Evolutionary conservation across 176 grass and related monocot genomes (phyloP).

Genomic region (Lolium rigidum): DNA sequence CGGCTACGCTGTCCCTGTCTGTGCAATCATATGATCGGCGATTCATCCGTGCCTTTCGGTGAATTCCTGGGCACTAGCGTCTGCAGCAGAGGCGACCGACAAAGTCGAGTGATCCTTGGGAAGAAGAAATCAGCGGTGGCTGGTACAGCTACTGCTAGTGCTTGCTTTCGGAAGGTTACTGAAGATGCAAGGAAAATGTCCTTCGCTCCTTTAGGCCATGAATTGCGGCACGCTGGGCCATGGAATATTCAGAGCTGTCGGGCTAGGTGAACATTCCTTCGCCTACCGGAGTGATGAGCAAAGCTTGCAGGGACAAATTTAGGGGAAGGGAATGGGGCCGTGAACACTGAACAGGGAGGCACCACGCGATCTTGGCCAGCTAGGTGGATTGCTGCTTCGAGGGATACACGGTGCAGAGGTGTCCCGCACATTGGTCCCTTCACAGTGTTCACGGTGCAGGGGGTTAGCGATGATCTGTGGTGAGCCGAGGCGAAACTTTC

Average conservation of each 20-base stretch:
- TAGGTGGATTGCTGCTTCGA: too few species aligned
- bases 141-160: neutral
- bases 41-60: neutral
- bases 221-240: neutral
- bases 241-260: neutral
- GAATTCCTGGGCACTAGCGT: neutral
- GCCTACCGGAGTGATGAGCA: neutral
- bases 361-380: too few species aligned
- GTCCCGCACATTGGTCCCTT: too few species aligned
- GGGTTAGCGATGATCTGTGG: too few species aligned
- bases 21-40: neutral
- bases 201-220: neutral
- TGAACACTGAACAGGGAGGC: too few species aligned
- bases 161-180: neutral
- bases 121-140: neutral
- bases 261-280: neutral
- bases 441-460: too few species aligned
- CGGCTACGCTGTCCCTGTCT: neutral
- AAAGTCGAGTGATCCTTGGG: neutral
- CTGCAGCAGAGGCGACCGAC: neutral
- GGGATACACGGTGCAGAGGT: too few species aligned
- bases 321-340: too few species aligned
- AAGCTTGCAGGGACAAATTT: neutral
- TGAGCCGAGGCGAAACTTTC: too few species aligned
- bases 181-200: neutral